Evolutionary conservation across 23 red algal species (phyloP).

Genomic region (Gracilariopsis chorda): DNA sequence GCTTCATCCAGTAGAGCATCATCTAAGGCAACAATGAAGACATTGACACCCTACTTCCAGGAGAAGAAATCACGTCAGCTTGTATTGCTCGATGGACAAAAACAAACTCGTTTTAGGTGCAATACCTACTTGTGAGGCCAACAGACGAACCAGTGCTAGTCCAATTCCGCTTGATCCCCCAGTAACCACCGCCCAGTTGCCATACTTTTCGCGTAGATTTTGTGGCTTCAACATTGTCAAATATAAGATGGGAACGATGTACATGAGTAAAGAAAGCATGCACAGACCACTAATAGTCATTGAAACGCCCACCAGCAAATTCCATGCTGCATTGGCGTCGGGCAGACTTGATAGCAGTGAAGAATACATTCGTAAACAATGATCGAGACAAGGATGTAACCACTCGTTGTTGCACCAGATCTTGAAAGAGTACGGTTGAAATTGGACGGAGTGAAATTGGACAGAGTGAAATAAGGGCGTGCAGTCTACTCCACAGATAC

Average conservation of each 20-base stretch:
- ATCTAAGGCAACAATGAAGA: conserved; percentile 52
- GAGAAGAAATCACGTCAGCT: too few relatives aligned
- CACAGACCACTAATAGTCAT: neutral
- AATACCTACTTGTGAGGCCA: conserved; percentile 53
- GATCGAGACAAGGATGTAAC: too few relatives aligned
- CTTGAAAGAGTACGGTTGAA: too few relatives aligned
- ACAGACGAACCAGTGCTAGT: conserved; percentile 45
- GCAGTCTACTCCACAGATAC: too few relatives aligned
- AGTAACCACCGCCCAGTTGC: conserved; percentile 82
- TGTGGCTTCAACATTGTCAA: conserved; percentile 27
- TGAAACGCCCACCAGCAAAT: neutral
- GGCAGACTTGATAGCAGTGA: too few relatives aligned
- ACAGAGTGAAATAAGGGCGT: too few relatives aligned
- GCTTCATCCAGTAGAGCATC: conserved; percentile 56
- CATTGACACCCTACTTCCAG: conserved; percentile 48
- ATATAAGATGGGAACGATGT: conserved; percentile 24
- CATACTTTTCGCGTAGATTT: conserved; percentile 63
- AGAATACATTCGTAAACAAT: too few relatives aligned
- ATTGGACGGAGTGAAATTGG: too few relatives aligned
- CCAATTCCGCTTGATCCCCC: conserved; percentile 96
- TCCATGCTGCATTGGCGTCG: neutral
- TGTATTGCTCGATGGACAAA: too few relatives aligned
- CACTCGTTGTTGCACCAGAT: too few relatives aligned
- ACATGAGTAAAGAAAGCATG: neutral
- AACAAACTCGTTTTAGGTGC: too few relatives aligned